Conservation (phyloP, 2,329 filamentous ascomycete genomes). For the Colletotrichum sansevieriae region DNA sequence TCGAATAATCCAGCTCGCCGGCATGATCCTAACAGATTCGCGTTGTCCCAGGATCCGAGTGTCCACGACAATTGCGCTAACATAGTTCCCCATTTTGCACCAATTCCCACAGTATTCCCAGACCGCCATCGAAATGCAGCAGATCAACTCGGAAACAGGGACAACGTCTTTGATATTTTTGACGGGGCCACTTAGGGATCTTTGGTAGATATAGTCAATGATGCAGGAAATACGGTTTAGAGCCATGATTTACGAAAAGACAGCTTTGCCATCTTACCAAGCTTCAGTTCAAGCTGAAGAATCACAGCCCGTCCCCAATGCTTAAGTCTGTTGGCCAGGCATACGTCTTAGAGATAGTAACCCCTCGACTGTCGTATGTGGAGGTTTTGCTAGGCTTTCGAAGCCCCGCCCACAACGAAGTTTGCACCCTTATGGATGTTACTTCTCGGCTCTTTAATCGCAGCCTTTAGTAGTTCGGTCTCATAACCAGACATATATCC, state of each 20-base stretch:
- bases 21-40: too few species aligned
- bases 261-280: background rate
- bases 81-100: background rate
- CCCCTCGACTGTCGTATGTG: too few species aligned
- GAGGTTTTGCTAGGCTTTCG: too few species aligned
- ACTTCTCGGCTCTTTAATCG: background rate
- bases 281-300: too few species aligned
- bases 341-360: too few species aligned
- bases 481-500: conserved; percentile 10
- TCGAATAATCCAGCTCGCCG: background rate
- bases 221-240: background rate
- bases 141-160: background rate
- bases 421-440: conserved; percentile 26
- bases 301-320: too few species aligned
- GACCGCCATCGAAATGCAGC: background rate
- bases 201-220: conserved; percentile 28
- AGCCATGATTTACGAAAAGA: background rate
- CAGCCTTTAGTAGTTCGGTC: background rate
- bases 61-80: background rate
- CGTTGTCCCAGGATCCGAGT: background rate
- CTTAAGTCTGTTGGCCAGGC: too few species aligned
- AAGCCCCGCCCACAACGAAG: background rate
- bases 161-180: conserved; percentile 34
- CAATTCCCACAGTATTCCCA: conserved; percentile 34
- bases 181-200: conserved; percentile 39